Conservation (phyloP, 352 stramenopile species). For the Pythium folliculosum region DNA sequence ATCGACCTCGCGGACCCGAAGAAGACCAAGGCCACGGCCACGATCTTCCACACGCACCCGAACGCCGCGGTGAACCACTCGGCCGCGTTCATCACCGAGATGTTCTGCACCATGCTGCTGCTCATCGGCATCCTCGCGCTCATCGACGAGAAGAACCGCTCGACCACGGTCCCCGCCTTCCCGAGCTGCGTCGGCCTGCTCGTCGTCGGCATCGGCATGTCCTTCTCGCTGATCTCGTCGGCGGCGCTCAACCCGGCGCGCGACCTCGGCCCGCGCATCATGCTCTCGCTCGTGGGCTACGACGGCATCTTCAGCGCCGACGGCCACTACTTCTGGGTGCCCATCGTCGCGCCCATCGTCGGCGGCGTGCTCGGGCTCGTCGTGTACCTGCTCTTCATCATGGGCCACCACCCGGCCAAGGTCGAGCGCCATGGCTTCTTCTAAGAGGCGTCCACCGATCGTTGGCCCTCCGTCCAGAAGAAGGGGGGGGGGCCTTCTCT, state of each 20-base stretch:
- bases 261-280: constrained; percentile 40
- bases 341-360: constrained; percentile 34
- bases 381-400: constrained; percentile 36
- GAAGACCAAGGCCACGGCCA: constrained; percentile 17
- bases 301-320: constrained; percentile 31
- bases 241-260: constrained; percentile 43
- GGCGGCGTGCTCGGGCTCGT: constrained; percentile 30
- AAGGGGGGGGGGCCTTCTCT: no score
- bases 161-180: constrained; percentile 28
- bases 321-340: constrained; percentile 44
- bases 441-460: constrained; percentile 11
- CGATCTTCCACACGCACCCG: constrained; percentile 42
- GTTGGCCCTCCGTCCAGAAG: no score
- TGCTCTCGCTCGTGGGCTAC: constrained; percentile 33
- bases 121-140: constrained; percentile 32
- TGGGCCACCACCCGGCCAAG: constrained; percentile 37
- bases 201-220: constrained; percentile 36
- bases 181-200: constrained; percentile 30
- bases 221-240: constrained; percentile 34
- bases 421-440: constrained; percentile 34
- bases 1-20: constrained; percentile 30
- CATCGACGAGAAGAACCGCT: constrained; percentile 38
- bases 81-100: constrained; percentile 36
- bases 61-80: constrained; percentile 26
- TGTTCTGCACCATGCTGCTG: constrained; percentile 29